phyloP scores from a whole-genome alignment of 495 filamentous ascomycete species.

The Neurospora sp. region DNA sequence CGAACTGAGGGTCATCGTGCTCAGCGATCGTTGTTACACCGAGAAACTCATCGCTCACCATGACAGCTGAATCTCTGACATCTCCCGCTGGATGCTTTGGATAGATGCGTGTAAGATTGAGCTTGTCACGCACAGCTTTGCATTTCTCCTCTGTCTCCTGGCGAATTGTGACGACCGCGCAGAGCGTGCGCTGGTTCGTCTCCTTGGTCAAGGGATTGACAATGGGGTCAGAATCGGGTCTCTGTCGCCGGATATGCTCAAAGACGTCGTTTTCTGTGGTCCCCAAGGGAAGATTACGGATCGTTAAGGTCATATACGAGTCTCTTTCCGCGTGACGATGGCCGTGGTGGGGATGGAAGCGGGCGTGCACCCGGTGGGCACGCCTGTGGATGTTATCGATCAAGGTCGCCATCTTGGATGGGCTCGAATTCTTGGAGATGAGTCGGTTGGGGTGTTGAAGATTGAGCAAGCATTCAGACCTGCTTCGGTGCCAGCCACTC shows the following conservation, averaged over 20 bases:
- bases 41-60: conserved; percentile 9
- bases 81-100: neutral
- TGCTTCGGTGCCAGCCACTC: neutral
- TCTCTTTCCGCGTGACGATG: neutral
- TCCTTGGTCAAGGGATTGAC: conserved; percentile 4
- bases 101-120: conserved; percentile 1
- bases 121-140: neutral
- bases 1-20: conserved; percentile 11
- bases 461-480: neutral
- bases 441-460: neutral
- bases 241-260: conserved; percentile 1
- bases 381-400: neutral
- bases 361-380: neutral
- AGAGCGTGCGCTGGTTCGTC: neutral
- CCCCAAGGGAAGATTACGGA: conserved; percentile 10
- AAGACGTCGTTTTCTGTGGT: conserved; percentile 6
- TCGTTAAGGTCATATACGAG: conserved; percentile 6
- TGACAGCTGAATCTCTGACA: neutral
- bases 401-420: neutral
- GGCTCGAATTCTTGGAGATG: neutral
- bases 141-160: conserved; percentile 3
- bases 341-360: neutral
- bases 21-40: conserved; percentile 11
- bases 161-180: conserved; percentile 5
- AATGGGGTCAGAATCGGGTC: neutral